Evolutionary conservation across 2,329 filamentous ascomycete species (phyloP), one percentile per base, ranked within the genome.

Genomic region (Coniochaeta hoffmannii): DNA sequence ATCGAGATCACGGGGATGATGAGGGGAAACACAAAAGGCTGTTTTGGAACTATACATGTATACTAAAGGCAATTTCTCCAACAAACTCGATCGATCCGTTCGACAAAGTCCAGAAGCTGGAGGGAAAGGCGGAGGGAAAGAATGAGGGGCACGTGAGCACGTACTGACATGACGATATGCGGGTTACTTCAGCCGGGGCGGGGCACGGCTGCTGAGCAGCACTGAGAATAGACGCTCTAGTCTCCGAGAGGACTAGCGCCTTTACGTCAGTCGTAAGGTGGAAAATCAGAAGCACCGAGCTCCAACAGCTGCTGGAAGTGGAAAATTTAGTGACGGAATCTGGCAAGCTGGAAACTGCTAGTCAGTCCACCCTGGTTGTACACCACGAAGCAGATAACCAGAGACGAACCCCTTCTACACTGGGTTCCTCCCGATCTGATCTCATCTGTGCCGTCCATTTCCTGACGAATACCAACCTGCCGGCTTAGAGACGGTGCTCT

Each of bases 1-100:
- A 46, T 46, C 41, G 41, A 28, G 22, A 44, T 44, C 19, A 15
- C 4, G 41, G 3, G 17, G 19, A 61, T 59, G 34, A 36, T 57
- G 56, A 57, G 49, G 49, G 41, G 24, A 46, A 46, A 28, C 19
- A 2, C 22, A 46, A 46, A 28, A 28, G 41, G 41, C 41, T 28
- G 24, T 46, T 46, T 19, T 46, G 41, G 41, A 46, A n/a, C n/a
- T n/a, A n/a, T n/a, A n/a, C n/a, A n/a, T n/a, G n/a, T n/a, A n/a
- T n/a, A n/a, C 17, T 8, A 38, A 22, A 41, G 17, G 36, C 17
- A 11, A 41, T 22, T 46, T 32, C 30, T 7, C 30, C 30, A 8
- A 12, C 30, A 32, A n/a, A n/a, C 30, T 32, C 30, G 30, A 32
- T 32, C 30, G 12, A 32, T 32, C 30, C 7, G 30, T 7, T 32